These are phyloP conservation scores for Raphanus raphanistrum DNA, from an alignment of 345 rosid genomes.

Conservation along the genomic window DNA sequence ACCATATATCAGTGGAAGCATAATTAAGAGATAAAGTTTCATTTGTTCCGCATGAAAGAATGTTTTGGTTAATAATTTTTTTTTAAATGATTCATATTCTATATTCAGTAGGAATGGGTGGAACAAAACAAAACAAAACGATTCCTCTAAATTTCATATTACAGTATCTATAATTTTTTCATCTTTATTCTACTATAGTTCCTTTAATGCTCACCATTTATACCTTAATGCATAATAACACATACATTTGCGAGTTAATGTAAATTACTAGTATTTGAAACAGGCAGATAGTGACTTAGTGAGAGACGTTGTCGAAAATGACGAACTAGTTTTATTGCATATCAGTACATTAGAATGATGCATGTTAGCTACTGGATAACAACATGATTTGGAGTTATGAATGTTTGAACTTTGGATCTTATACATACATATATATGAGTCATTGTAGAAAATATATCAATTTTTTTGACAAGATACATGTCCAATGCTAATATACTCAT, in stretches of 20 bases:
- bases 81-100: not conserved
- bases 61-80: not conserved
- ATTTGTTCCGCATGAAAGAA: not conserved
- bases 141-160: not conserved
- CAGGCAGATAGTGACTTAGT: not conserved
- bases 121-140: not conserved
- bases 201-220: not conserved
- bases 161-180: not conserved
- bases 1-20: not conserved
- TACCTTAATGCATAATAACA: not conserved
- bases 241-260: not conserved
- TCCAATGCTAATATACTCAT: not conserved
- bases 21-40: not conserved
- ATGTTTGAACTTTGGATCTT: not conserved
- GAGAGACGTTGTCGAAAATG: not conserved
- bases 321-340: not conserved
- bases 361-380: not conserved
- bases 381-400: not conserved
- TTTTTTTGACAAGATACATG: not conserved
- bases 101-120: not conserved
- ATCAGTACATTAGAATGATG: not conserved
- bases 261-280: not conserved
- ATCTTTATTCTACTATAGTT: not conserved
- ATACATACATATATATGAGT: not conserved
- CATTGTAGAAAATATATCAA: not conserved